phyloP scores from a whole-genome alignment of 257 asterid genomes.

The Lantana camara region DNA sequence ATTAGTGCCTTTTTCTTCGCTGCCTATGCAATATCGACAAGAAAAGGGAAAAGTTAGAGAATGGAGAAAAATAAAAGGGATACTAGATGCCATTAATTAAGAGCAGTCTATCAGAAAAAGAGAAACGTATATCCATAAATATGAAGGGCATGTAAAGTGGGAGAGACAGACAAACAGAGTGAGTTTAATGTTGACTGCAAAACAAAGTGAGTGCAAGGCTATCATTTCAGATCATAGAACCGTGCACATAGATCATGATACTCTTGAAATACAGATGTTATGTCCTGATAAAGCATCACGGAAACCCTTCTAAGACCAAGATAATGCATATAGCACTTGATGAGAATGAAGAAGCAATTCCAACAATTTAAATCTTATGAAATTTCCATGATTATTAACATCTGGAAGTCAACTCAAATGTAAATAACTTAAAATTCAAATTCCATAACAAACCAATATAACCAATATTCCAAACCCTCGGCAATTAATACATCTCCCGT shows the following conservation, averaged over 20 bases:
- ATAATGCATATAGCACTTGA: background rate
- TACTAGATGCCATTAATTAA: no score
- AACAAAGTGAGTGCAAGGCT: background rate
- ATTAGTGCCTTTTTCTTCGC: conserved; percentile 61
- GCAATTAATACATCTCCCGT: background rate
- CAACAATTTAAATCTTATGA: background rate
- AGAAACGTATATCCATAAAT: background rate
- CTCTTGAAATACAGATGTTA: background rate
- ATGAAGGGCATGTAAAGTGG: background rate
- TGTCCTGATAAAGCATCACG: background rate
- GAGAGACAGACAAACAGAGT: no score
- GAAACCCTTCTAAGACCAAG: background rate
- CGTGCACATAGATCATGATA: background rate
- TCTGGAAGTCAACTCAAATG: background rate
- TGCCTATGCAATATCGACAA: conserved; percentile 29
- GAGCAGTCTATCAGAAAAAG: background rate
- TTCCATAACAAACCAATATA: background rate
- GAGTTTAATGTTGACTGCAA: conserved; percentile 10
- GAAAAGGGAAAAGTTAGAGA: conserved; percentile 31
- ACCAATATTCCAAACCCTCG: background rate
- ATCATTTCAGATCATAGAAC: background rate
- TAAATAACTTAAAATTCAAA: conserved; percentile 9
- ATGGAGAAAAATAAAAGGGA: background rate
- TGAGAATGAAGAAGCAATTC: background rate
- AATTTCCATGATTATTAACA: background rate